A percentile compares a stretch with the other conserved stretches of the same genome.
These are phyloP conservation scores for Neospora caninum DNA, from an alignment of 169 alveolate species.

Conservation along the genomic window DNA sequence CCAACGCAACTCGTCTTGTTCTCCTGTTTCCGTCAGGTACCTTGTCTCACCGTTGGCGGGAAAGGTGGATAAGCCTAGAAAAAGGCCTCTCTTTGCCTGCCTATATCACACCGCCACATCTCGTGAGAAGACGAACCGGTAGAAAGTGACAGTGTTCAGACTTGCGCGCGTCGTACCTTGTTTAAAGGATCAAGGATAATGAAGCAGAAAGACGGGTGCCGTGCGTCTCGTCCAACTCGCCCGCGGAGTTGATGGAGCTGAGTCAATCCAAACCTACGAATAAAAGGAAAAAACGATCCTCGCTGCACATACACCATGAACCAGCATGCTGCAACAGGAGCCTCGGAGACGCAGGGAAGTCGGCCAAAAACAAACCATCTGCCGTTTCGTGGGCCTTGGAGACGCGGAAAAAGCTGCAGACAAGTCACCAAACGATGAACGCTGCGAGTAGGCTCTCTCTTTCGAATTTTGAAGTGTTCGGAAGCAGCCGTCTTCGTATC, in stretches of 20 bases:
- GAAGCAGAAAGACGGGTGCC: slow-evolving; percentile 23
- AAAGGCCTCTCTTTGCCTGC: not conserved
- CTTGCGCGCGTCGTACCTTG: slow-evolving; percentile 6
- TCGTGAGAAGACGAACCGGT: too few species aligned
- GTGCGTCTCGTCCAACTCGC: slow-evolving; percentile 48
- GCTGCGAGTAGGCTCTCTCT: not conserved
- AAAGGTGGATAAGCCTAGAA: not conserved
- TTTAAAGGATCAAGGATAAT: not conserved
- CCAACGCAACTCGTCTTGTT: not conserved
- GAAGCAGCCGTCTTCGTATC: too few species aligned
- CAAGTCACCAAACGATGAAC: not conserved
- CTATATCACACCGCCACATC: too few species aligned
- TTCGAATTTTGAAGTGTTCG: too few species aligned
- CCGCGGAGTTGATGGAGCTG: slow-evolving; percentile 67
- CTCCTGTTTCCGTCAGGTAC: not conserved
- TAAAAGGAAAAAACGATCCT: not conserved
- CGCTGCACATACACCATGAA: not conserved
- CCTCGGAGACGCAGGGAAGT: not conserved
- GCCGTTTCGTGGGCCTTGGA: too few species aligned
- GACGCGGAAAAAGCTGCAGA: not conserved
- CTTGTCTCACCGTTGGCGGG: not conserved
- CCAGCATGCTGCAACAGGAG: too few species aligned
- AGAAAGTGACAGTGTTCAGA: too few species aligned
- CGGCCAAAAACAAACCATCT: not conserved
- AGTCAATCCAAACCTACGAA: slow-evolving; percentile 42